A percentile compares a stretch with the other conserved stretches of the same genome.
Evolutionary conservation across 176 grass and related monocot genomes (phyloP).

Genomic region (Eleusine coracana): DNA sequence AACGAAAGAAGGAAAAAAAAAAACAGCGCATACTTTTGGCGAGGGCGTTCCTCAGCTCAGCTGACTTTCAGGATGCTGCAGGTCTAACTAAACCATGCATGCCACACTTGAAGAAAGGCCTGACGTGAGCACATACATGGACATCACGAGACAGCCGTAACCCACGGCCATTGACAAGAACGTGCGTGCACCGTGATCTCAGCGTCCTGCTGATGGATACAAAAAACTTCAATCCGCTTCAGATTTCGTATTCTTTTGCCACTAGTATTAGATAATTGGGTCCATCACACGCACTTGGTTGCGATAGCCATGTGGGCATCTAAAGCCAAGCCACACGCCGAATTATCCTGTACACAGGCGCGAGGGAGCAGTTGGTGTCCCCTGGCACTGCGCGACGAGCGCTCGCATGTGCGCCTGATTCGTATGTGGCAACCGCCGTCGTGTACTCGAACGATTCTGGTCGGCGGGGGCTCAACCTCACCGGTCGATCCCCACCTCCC

Average conservation of each 20-base stretch:
- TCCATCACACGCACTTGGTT: not conserved
- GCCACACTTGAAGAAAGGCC: no score
- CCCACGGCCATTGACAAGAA: not conserved
- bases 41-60: not conserved
- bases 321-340: not conserved
- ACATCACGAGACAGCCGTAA: not conserved
- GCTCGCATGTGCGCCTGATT: constrained; percentile 79
- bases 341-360: not conserved
- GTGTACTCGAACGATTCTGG: constrained; percentile 24
- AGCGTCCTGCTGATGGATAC: not conserved
- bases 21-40: not conserved
- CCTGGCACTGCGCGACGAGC: constrained; percentile 29
- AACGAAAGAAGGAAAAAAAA: not conserved
- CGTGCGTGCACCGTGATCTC: not conserved
- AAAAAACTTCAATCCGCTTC: not conserved
- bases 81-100: not conserved
- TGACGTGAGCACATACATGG: not conserved
- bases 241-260: not conserved
- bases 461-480: constrained; percentile 19
- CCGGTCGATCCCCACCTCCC: not conserved
- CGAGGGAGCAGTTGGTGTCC: constrained; percentile 34
- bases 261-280: not conserved
- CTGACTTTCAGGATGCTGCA: not conserved
- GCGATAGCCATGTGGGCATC: constrained; percentile 25
- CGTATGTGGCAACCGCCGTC: constrained; percentile 55